Base-by-base conservation (phyloP, 768 basidiomycete genomes). In the Russula lepida region DNA sequence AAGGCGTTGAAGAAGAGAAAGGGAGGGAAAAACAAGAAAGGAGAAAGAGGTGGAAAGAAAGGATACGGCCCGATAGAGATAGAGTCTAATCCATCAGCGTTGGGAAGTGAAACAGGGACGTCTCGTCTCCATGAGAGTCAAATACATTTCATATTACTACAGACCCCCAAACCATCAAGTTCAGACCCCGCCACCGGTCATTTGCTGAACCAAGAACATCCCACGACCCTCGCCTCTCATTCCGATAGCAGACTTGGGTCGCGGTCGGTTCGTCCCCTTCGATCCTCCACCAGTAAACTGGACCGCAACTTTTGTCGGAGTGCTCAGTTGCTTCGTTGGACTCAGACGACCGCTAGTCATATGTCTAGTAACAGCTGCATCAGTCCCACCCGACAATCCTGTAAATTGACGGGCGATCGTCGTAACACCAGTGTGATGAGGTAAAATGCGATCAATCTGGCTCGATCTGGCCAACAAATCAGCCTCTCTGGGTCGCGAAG, bases 231-330 rank as follows among this genome's bases (percentile, higher is more conserved):
- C 86, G 64, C 88, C 88, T 30, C 88, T 77, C 72, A 86, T 82
- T 15, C 87, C 88, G 58, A 86, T 82, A 27, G 88, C 85, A 68
- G 87, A 89, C 77, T 86, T 89, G 12, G 90, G 89, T 57, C 90
- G 75, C 9, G 87, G 82, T 52, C 71, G 71, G 12, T 60, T 61
- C 21, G 74, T 70, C 17, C 70, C 69, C 39, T 67, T 70, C 0
- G 58, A 68, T 12, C 66, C 58, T 13, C 64, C 62, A 7, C 76
- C 74, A 13, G 74, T 74, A 37, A 78, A 69, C 11, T 71, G 69
- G 0, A 72, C 69, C n/a, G 72, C 79, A 54, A 85, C 83, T 69
- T 89, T 91, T 35, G 86, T 89, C 13, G 90, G 87, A 63, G 87
- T 89, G 23, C 72, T 72, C 35, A 87, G 76, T 68, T 88, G 88